phyloP scores from a whole-genome alignment of 257 asterid genomes.

The Handroanthus guayacan region DNA sequence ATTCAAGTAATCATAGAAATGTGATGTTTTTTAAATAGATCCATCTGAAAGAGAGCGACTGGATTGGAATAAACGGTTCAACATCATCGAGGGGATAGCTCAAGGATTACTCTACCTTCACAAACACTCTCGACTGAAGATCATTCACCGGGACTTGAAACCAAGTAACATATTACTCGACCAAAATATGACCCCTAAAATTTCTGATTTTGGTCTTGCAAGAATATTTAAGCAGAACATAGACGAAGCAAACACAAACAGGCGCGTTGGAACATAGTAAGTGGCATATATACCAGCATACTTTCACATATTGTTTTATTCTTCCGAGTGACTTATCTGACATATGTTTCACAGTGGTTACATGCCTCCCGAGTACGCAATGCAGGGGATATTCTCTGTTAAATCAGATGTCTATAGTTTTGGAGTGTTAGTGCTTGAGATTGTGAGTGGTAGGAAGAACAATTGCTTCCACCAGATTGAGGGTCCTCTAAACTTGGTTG shows the following conservation, averaged over 20 bases:
- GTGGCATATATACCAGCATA: constrained; percentile 6
- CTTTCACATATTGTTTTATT: not conserved
- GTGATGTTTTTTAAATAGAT: constrained; percentile 31
- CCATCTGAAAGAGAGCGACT: constrained; percentile 37
- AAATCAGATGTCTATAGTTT: constrained; percentile 74
- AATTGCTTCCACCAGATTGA: constrained; percentile 49
- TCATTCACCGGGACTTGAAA: constrained; percentile 70
- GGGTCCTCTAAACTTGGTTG: constrained; percentile 61
- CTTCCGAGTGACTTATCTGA: not conserved
- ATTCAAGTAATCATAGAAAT: not conserved
- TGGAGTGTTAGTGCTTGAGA: constrained; percentile 63
- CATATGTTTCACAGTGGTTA: constrained; percentile 50
- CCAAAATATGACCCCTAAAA: constrained; percentile 66
- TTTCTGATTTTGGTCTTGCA: constrained; percentile 75
- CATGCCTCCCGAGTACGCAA: constrained; percentile 78
- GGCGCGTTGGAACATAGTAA: constrained; percentile 67
- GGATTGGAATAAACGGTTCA: constrained; percentile 46
- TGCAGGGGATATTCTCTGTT: constrained; percentile 67
- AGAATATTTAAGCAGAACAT: constrained; percentile 55
- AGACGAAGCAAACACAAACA: constrained; percentile 56
- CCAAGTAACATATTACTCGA: constrained; percentile 66
- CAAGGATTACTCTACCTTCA: constrained; percentile 74
- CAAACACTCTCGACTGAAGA: constrained; percentile 60
- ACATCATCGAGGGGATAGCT: constrained; percentile 55
- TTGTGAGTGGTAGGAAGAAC: constrained; percentile 62